Percentiles rank a stretch among this genome's conserved stretches.
These are phyloP conservation scores for Aspergillus aculeatus DNA, from an alignment of 2,329 filamentous ascomycete genomes.

Conservation along the genomic window DNA sequence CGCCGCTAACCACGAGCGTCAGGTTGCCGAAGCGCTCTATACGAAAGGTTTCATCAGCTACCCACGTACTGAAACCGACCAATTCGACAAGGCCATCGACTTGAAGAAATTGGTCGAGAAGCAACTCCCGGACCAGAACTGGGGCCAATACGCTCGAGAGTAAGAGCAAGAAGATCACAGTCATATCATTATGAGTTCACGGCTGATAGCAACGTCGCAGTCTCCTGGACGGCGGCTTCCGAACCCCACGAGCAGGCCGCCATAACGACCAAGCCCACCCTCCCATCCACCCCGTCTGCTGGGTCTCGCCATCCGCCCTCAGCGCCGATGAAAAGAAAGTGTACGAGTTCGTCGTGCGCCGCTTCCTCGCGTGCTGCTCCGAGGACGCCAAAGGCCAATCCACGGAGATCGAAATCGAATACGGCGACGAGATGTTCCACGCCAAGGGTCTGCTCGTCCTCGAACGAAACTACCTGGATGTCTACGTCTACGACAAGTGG, in stretches of 20 bases:
- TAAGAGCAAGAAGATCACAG: conserved; percentile 22
- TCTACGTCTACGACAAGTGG: conserved; percentile 97
- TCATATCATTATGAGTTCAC: neutral
- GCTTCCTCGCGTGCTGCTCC: conserved; percentile 93
- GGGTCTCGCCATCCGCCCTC: conserved; percentile 63
- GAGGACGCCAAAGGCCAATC: conserved; percentile 86
- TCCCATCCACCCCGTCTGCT: conserved; percentile 94
- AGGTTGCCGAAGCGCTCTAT: conserved; percentile 78
- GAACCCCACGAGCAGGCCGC: conserved; percentile 74
- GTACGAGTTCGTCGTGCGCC: conserved; percentile 88
- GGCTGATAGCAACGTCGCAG: conserved; percentile 26
- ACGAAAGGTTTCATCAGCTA: conserved; percentile 97
- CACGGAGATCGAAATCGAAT: conserved; percentile 80
- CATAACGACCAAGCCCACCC: conserved; percentile 97
- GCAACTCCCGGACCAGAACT: conserved; percentile 71
- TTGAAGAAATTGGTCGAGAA: conserved; percentile 77
- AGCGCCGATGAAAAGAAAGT: conserved; percentile 69
- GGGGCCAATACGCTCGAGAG: conserved; percentile 77
- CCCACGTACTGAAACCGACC: conserved; percentile 93
- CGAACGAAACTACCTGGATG: conserved; percentile 88
- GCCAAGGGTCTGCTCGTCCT: conserved; percentile 81
- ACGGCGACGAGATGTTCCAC: conserved; percentile 78
- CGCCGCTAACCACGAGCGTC: conserved; percentile 3
- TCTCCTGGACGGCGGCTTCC: conserved; percentile 73
- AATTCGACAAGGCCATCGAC: conserved; percentile 88